Base-by-base conservation (phyloP, 129 eudicot genomes). In the Centrapalus pauciflorus region DNA sequence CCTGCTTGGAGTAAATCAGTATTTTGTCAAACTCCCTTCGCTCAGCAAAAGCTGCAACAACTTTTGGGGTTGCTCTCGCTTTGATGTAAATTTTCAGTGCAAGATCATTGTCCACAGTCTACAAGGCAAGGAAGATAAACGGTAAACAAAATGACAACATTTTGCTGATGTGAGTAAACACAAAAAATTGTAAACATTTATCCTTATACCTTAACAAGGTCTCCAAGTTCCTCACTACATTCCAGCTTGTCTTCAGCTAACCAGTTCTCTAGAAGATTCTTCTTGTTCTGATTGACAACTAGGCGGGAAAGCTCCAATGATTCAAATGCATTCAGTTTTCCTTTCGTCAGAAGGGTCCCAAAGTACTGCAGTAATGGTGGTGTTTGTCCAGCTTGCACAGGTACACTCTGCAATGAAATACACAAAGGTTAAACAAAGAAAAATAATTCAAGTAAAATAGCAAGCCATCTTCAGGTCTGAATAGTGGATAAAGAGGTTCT, bases 1-100 rank as follows among this genome's bases (percentile, higher is more conserved):
- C 99, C 99, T 94, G 99, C 84, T 89, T 94, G 25, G 99, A 94
- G 76, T 94, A 94, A 56, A 94, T 84, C 74, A 94, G 83, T 19
- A 94, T 94, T 77, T 94, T 94, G 79, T 94, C 99, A 14, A 94
- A 94, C 75, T 94, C 99, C 79, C 97, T 80, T 43, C 99, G 82
- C 82, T 94, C 99, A 58, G 99, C 99, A 84, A 94, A 94, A 77
- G 99, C 99, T 11, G 99, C 99, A 27, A 94, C 99, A 68, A 94
- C 99, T 78, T 94, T 94, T 29, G 99, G 99, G 19, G 99, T 94
- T 60, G 97, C 99, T 71, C 99, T 82, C 24, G 99, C 99, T 89
- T 94, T 94, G 65, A 94, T 89, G 77, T 84, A 94, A 41, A 94
- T 89, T 76, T 94, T 94, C 60, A 94, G 69, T 0, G 99, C 99